phyloP scores from a whole-genome alignment of 2,329 filamentous ascomycete species.

The Cercospora citrullina region DNA sequence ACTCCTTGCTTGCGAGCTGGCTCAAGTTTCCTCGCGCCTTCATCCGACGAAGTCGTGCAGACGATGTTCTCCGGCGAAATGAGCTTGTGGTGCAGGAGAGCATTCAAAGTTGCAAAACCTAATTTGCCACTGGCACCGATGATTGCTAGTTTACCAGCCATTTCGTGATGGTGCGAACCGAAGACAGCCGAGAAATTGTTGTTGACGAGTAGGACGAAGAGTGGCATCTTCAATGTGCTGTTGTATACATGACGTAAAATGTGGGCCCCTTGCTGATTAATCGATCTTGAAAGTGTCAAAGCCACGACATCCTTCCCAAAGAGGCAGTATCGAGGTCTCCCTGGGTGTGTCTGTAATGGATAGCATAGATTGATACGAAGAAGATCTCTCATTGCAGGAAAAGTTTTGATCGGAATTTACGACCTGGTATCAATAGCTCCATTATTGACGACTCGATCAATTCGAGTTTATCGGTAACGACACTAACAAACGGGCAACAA shows the following conservation, averaged over 20 bases:
- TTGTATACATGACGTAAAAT: neutral
- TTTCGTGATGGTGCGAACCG: neutral
- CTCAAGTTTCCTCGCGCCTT: slow-evolving; percentile 34
- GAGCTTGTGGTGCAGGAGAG: slow-evolving; percentile 46
- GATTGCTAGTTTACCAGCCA: slow-evolving; percentile 39
- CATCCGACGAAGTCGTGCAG: slow-evolving; percentile 39
- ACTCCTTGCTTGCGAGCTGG: slow-evolving; percentile 30
- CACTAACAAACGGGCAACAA: too few species aligned
- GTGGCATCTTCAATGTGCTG: neutral
- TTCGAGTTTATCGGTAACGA: too few species aligned
- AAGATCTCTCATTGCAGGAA: too few species aligned
- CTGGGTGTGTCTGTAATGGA: neutral
- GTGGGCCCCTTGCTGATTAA: neutral
- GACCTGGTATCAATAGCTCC: too few species aligned
- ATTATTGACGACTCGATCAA: too few species aligned
- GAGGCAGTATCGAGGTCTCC: neutral
- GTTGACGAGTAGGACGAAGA: neutral
- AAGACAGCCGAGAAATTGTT: neutral
- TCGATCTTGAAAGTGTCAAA: neutral
- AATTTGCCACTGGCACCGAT: slow-evolving; percentile 50
- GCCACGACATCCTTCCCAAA: neutral
- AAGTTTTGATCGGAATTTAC: too few species aligned
- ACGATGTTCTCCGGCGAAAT: slow-evolving; percentile 42
- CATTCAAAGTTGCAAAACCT: slow-evolving; percentile 45
- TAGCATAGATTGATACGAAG: neutral